Base-by-base conservation (phyloP, 768 basidiomycete species). In the Pholiota molesta region DNA sequence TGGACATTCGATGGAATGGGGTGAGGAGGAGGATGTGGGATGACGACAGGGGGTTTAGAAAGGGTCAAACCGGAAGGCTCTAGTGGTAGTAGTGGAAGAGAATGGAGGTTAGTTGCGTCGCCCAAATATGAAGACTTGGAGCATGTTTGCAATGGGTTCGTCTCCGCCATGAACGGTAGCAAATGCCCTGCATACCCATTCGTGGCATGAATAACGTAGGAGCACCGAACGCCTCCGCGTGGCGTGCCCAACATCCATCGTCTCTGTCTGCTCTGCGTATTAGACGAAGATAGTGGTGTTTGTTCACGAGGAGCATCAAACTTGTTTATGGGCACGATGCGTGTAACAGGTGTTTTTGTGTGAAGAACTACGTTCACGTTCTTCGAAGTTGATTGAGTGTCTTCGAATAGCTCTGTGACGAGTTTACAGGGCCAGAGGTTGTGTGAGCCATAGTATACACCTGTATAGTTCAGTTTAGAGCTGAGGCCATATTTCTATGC, bases 361-460 rank as follows among this genome's bases (percentile, higher is more conserved):
- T 92, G 88, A 16, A 95, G 74, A 0, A 68, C 66, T 13, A 95
- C 76, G 7, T 79, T 67, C 57, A 85, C 72, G 8, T 52, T 58
- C 26, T 28, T 60, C 1, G 23, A 49, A 19, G 17, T 14, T 7
- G 47, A 49, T 58, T 73, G 66, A 0, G 86, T 79, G 16, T 80
- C 72, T 23, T 78, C 73, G 66, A 83, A 92, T 8, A 92, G 73
- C 49, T 83, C 77, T 0, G 89, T 87, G 55, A 92, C 90, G n/a
- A 93, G 79, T 68, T 95, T 95, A 68, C 88, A 82, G 0, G 91
- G 91, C 87, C 88, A 94, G 28, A 94, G 73, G 65, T 92, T 95
- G 69, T 86, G 73, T 0, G 82, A 88, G 1, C 81, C 82, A 21
- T 75, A 73, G 52, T 77, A 77, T 35, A 86, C 75, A 1, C 74